Evolutionary conservation across 1,139 yeast genomes (phyloP), one percentile per base, ranked within the genome.

Genomic region (Kodamaea ohmeri): DNA sequence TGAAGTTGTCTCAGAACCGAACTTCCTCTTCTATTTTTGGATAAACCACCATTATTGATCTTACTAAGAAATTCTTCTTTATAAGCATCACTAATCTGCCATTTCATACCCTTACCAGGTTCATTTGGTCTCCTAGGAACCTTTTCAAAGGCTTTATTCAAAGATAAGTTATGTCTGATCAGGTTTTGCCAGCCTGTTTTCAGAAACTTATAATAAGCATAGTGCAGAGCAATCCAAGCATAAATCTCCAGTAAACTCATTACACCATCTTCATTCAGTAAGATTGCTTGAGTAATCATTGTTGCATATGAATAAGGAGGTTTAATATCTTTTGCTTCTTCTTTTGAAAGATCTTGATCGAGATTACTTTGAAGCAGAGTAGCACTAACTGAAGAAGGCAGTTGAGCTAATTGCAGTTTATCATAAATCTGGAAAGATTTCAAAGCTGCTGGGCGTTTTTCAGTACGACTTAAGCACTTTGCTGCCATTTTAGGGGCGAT

Each of bases 41-140:
- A 77, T 36, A 83, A 63, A 22, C 83, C 76, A 9, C 92, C 97
- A 46, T 77, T 81, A 46, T 77, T 78, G 60, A 90, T 80, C 63
- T 88, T 86, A 49, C 73, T 78, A 56, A 89, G 66, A 51, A 89
- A 90, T 48, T 94, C 98, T 37, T 80, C 82, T 53, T 85, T 83
- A 57, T 85, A 89, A 34, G 82, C 71, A 32, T 86, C 94, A 48
- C 89, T 80, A 42, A 92, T 90, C 63, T 89, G 95, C 99, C 99
- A 92, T 63, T 92, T 92, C 95, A 92, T 92, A 46, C 98, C 98
- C 61, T 92, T 92, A 21, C 99, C 98, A 0, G 98, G 97, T 62
- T 92, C 97, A 59, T 88, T 85, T 14, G 95, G 92, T 58, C 87
- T 79, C 54, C 98, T 75, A 18, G 98, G 96, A 18, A 90, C 97